Conservation (phyloP, 257 asterid genomes). For the Solanum corneliomulleri region DNA sequence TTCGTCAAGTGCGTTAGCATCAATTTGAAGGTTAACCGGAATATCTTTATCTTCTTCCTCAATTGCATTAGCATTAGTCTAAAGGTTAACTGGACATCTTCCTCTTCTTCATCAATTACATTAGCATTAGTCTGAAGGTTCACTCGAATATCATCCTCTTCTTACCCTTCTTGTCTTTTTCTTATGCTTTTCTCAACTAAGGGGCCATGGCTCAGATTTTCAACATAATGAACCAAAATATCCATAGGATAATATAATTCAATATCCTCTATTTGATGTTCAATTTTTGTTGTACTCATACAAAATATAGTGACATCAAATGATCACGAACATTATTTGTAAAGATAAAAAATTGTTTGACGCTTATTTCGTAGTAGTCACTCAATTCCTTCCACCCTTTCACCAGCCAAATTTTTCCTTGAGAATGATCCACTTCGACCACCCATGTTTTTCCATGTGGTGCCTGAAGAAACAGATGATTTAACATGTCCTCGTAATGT, state of each 20-base stretch:
- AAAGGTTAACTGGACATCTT: background rate
- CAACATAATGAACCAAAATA: background rate
- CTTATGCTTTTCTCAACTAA: background rate
- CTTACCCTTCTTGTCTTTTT: background rate
- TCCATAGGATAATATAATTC: background rate
- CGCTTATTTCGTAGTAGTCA: background rate
- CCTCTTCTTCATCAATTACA: background rate
- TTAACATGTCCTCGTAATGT: background rate
- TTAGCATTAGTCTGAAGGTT: background rate
- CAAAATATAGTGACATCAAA: background rate
- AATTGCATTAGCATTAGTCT: too few species aligned
- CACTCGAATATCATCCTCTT: background rate
- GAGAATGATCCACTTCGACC: background rate
- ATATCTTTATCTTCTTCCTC: too few species aligned
- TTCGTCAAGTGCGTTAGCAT: background rate
- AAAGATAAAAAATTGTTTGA: too few species aligned
- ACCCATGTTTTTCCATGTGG: too few species aligned
- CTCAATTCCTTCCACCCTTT: background rate
- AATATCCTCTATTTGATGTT: background rate
- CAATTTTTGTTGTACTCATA: background rate
- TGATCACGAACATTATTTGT: background rate
- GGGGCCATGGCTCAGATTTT: background rate
- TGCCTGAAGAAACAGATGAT: too few species aligned
- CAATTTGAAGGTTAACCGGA: too few species aligned
- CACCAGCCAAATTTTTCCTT: background rate